Evolutionary conservation across 2,329 filamentous ascomycete species (phyloP), one percentile per base, ranked within the genome.

Genomic region (Microdochium paspali): DNA sequence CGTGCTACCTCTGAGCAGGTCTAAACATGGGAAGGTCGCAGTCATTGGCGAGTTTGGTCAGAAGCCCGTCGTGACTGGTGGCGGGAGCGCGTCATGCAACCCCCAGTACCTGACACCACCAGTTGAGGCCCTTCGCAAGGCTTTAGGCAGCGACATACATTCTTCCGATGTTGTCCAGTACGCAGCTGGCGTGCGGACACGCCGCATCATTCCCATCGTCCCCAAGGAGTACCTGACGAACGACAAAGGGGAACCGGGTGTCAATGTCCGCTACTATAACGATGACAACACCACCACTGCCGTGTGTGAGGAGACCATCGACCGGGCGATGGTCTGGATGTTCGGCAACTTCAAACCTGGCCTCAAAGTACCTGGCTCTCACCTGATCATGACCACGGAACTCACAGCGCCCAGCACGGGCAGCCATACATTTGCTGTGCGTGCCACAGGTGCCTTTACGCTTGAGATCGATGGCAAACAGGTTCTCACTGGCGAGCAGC

Each of bases 71-170:
- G 75, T 77, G 6, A 79, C 82, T 54, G 83, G 83, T 28, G 83
- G 82, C 49, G 83, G 83, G 18, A 84, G 80, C 4, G 83, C 82
- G 2, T 74, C 79, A 0, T 63, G 80, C 24, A 64, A 65, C 10
- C 68, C 76, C 5, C 86, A 85, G 65, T 81, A 84, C 50, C 84
- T 84, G 44, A 73, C 88, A 21, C 87, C 81, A 1, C 86, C 85
- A 2, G 80, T 84, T 24, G 82, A 86, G 48, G 85, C 84, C 6
- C 86, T 90, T 55, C 15, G 15, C 12, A 40, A 3, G 15, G 6
- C 12, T 6, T 6, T 18, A 6, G 7, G n/a, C n/a, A n/a, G 35
- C 35, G 23, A 20, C 85, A 80, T 52, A 77, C 81, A 0, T 70
- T 77, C 53, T 82, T 78, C 50, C 77, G 81, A 54, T 83, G 77